A percentile compares a stretch with the other conserved stretches of the same genome.
phyloP scores from a whole-genome alignment of 495 filamentous ascomycete genomes.

The Mytilinidion resinicola region DNA sequence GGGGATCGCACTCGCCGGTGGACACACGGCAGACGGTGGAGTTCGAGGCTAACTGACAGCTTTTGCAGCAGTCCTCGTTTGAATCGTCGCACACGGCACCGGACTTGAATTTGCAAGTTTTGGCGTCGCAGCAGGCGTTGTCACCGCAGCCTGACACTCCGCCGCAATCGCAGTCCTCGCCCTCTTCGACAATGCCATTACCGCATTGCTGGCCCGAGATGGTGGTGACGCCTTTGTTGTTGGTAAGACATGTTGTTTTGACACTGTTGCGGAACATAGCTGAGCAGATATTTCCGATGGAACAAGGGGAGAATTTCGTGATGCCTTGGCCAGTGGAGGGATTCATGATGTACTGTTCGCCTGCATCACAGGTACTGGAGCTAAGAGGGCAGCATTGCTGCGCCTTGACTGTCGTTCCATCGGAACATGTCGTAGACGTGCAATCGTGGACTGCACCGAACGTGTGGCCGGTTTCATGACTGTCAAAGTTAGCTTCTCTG shows the following conservation, averaged over 20 bases:
- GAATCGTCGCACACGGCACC: slow-evolving; percentile 77
- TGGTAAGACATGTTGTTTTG: slow-evolving; percentile 66
- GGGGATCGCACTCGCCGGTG: slow-evolving; percentile 72
- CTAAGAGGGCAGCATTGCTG: slow-evolving; percentile 87
- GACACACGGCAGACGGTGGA: slow-evolving; percentile 71
- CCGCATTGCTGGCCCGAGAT: slow-evolving; percentile 83
- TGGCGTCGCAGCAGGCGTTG: slow-evolving; percentile 78
- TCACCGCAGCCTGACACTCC: slow-evolving; percentile 61
- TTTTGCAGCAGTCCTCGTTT: slow-evolving; percentile 83
- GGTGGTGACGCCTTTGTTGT: slow-evolving; percentile 79
- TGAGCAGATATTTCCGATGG: slow-evolving; percentile 91
- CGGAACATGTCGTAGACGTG: slow-evolving; percentile 55
- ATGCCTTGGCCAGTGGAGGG: slow-evolving; percentile 70
- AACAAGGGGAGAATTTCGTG: slow-evolving; percentile 76
- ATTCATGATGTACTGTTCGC: slow-evolving; percentile 85
- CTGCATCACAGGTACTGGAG: slow-evolving; percentile 63
- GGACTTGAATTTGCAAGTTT: slow-evolving; percentile 78
- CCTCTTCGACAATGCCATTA: slow-evolving; percentile 91
- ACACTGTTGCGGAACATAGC: slow-evolving; percentile 75
- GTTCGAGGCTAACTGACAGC: slow-evolving; percentile 64
- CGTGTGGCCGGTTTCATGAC: slow-evolving; percentile 87
- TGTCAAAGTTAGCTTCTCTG: slow-evolving; percentile 2
- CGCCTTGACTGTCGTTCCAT: slow-evolving; percentile 51
- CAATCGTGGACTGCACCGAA: slow-evolving; percentile 98
- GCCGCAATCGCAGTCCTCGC: slow-evolving; percentile 95